These are phyloP conservation scores for Ophiostoma montium DNA, from an alignment of 2,329 filamentous ascomycete species.

Conservation along the genomic window DNA sequence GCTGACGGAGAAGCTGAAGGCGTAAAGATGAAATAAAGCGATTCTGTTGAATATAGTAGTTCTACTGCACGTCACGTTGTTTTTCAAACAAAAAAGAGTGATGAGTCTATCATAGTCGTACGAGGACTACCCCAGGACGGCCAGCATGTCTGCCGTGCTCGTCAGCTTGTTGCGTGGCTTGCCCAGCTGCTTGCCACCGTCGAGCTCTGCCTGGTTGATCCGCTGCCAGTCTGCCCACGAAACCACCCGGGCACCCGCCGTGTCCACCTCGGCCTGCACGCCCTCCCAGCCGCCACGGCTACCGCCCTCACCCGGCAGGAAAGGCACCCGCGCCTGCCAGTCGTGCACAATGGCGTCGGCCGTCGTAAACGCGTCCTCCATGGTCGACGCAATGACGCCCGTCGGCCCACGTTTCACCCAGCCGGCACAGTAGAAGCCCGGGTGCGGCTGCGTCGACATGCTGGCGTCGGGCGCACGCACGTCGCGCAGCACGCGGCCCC, in stretches of 20 bases:
- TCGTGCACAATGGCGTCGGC: slow-evolving; percentile 75
- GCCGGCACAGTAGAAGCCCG: slow-evolving; percentile 80
- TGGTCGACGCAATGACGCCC: slow-evolving; percentile 89
- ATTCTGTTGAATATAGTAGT: no score
- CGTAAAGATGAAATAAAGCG: background rate
- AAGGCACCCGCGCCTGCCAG: slow-evolving; percentile 37
- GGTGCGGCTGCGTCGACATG: slow-evolving; percentile 31
- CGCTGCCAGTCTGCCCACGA: slow-evolving; percentile 72
- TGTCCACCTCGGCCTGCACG: slow-evolving; percentile 44
- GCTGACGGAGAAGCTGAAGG: slow-evolving; percentile 89
- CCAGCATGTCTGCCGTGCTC: slow-evolving; percentile 42
- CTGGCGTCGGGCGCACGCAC: slow-evolving; percentile 19
- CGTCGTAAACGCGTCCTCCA: slow-evolving; percentile 86
- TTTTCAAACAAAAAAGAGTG: no score
- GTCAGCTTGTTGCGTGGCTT: slow-evolving; percentile 68
- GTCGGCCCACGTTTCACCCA: slow-evolving; percentile 95
- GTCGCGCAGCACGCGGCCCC: slow-evolving; percentile 50
- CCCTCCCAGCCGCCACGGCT: slow-evolving; percentile 56
- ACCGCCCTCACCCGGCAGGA: slow-evolving; percentile 21
- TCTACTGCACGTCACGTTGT: no score
- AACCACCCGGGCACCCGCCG: slow-evolving; percentile 42
- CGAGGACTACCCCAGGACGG: slow-evolving; percentile 25
- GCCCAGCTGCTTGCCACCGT: slow-evolving; percentile 48
- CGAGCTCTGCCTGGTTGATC: slow-evolving; percentile 68
- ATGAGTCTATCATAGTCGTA: no score